Evolutionary conservation across 768 basidiomycete species (phyloP).

Genomic region (Tricholoma sp.): DNA sequence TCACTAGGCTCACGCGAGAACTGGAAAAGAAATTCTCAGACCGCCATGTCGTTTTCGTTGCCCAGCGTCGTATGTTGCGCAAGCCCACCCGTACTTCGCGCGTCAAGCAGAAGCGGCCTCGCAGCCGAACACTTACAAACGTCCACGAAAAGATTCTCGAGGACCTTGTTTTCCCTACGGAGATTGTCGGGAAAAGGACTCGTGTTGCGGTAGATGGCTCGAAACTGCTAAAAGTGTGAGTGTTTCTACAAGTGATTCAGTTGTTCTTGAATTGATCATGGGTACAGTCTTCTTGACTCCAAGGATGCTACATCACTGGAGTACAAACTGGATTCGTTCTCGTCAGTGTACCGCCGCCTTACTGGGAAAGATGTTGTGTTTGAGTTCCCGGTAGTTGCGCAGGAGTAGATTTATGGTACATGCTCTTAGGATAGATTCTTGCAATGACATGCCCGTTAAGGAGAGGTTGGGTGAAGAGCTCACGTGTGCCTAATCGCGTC

Average conservation of each 20-base stretch:
- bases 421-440: conserved; percentile 22
- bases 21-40: conserved; percentile 99
- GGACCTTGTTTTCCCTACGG: conserved; percentile 97
- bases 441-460: conserved; percentile 14
- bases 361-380: conserved; percentile 97
- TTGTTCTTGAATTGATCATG: conserved; percentile 6
- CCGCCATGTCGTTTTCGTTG: conserved; percentile 98
- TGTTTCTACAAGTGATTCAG: conserved; percentile 19
- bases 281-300: conserved; percentile 84
- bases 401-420: conserved; percentile 47
- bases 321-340: conserved; percentile 99
- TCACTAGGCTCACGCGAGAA: conserved; percentile 85
- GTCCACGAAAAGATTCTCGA: conserved; percentile 99
- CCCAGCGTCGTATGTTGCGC: conserved; percentile 96
- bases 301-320: conserved; percentile 98
- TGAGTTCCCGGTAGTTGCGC: conserved; percentile 73
- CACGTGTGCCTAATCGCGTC: conserved; percentile 30
- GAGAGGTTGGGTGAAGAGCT: conserved; percentile 17
- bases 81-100: conserved; percentile 94
- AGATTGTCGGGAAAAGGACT: conserved; percentile 98
- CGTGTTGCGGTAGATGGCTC: conserved; percentile 90
- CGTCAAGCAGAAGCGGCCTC: conserved; percentile 93
- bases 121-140: conserved; percentile 92
- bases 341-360: conserved; percentile 90
- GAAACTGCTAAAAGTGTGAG: conserved; percentile 97